Conservation (phyloP, 225 moss, liverwort and hornwort genomes). For the Marchantia polymorpha region DNA sequence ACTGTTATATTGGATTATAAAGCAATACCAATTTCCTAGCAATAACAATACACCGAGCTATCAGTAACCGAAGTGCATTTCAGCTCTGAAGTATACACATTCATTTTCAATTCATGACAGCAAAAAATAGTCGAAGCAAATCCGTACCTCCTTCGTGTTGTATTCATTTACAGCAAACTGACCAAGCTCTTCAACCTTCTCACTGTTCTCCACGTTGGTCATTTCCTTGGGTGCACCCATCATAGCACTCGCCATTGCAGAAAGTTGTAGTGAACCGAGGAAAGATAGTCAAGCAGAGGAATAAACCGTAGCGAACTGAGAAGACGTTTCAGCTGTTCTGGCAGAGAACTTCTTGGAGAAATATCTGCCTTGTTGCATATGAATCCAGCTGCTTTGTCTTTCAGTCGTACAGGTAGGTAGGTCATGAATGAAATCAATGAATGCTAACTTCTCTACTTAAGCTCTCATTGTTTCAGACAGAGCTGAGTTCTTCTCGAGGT, state of each 20-base stretch:
- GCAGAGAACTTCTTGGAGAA: not conserved
- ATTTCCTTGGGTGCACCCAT: conserved; percentile 29
- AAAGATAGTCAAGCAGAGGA: not conserved
- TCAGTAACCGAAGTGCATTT: not conserved
- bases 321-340: not conserved
- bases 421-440: not conserved
- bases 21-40: too few relatives aligned
- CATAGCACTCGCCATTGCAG: conserved; percentile 29
- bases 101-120: not conserved
- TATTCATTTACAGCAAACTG: conserved; percentile 40
- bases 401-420: not conserved
- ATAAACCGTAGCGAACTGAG: not conserved
- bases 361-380: not conserved
- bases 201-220: conserved; percentile 28
- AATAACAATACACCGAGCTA: too few relatives aligned
- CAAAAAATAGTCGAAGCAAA: not conserved
- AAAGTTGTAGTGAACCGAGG: not conserved
- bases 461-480: not conserved
- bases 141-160: conserved; percentile 38
- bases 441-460: not conserved
- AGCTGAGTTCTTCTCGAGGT: not conserved
- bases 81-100: not conserved
- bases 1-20: too few relatives aligned
- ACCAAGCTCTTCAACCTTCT: conserved; percentile 32
- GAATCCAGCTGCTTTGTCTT: not conserved